Conservation (phyloP, 306 rosid genomes). For the Quercus glauca region DNA sequence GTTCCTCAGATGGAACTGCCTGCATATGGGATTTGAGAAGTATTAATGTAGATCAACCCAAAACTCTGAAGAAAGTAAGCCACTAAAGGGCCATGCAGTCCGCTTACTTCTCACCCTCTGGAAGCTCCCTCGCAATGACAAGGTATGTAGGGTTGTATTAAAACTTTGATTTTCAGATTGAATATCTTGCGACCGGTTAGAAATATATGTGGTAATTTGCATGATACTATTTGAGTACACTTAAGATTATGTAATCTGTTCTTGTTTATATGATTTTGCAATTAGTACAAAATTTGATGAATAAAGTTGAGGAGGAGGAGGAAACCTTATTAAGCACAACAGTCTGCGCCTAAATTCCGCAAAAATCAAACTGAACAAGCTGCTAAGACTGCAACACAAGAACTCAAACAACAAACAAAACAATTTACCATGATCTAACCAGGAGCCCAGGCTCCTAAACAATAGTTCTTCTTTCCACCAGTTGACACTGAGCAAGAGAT, state of each 20-base stretch:
- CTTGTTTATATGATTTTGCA: neutral
- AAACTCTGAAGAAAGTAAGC: constrained; percentile 41
- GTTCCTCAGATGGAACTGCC: constrained; percentile 77
- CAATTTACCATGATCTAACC: too few relatives aligned
- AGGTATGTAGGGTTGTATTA: constrained; percentile 44
- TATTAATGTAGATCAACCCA: constrained; percentile 30
- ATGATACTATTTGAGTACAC: neutral
- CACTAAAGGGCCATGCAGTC: constrained; percentile 70
- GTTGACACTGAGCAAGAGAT: too few relatives aligned
- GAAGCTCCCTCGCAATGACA: constrained; percentile 65
- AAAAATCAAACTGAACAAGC: too few relatives aligned
- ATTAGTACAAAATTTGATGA: neutral
- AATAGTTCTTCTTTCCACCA: too few relatives aligned
- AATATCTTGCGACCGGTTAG: neutral
- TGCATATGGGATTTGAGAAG: constrained; percentile 91
- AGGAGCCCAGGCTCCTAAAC: too few relatives aligned
- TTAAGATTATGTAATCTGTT: neutral
- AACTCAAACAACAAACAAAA: too few relatives aligned
- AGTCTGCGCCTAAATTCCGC: too few relatives aligned
- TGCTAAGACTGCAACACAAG: too few relatives aligned
- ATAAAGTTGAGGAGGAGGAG: too few relatives aligned
- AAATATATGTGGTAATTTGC: neutral
- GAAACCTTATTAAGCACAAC: too few relatives aligned
- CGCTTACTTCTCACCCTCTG: constrained; percentile 88
- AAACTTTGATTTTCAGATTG: neutral